Evolutionary conservation across 2,329 filamentous ascomycete species (phyloP).

Genomic region (Clarireedia sp.): DNA sequence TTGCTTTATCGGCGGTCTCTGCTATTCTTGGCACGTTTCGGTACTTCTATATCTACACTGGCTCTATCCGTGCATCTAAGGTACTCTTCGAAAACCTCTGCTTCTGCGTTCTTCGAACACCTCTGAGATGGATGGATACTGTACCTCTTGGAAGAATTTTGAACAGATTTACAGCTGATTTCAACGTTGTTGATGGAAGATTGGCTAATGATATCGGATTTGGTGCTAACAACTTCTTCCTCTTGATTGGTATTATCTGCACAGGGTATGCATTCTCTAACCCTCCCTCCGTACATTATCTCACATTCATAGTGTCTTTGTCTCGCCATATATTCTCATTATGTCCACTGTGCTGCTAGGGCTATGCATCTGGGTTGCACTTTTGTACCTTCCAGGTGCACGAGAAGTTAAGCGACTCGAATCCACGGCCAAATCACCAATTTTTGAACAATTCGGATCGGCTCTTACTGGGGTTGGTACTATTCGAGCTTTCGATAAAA

Average conservation of each 20-base stretch:
- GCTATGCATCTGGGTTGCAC: conserved; percentile 50
- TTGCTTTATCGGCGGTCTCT: conserved; percentile 48
- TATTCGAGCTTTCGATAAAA: conserved; percentile 68
- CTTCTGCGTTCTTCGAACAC: conserved; percentile 60
- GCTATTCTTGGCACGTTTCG: conserved; percentile 53
- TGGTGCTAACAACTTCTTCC: conserved; percentile 50
- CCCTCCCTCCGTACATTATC: conserved; percentile 42
- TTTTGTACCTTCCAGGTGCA: conserved; percentile 60
- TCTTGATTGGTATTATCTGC: conserved; percentile 56
- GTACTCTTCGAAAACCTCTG: conserved; percentile 60
- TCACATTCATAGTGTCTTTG: conserved; percentile 41
- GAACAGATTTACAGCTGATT: conserved; percentile 73
- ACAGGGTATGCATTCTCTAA: conserved; percentile 41
- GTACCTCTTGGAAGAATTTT: conserved; percentile 69
- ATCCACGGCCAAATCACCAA: conserved; percentile 67
- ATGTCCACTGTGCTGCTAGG: conserved; percentile 50
- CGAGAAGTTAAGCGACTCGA: conserved; percentile 71
- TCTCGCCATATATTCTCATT: conserved; percentile 59
- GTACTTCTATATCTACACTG: conserved; percentile 55
- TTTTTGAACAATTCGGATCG: conserved; percentile 73
- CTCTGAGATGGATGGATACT: conserved; percentile 73
- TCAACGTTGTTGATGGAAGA: conserved; percentile 62
- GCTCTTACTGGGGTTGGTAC: conserved; percentile 65
- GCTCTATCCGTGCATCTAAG: conserved; percentile 62
- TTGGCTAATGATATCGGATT: conserved; percentile 57